Conservation (phyloP, 495 filamentous ascomycete genomes). For the Penicillium riverlandense region DNA sequence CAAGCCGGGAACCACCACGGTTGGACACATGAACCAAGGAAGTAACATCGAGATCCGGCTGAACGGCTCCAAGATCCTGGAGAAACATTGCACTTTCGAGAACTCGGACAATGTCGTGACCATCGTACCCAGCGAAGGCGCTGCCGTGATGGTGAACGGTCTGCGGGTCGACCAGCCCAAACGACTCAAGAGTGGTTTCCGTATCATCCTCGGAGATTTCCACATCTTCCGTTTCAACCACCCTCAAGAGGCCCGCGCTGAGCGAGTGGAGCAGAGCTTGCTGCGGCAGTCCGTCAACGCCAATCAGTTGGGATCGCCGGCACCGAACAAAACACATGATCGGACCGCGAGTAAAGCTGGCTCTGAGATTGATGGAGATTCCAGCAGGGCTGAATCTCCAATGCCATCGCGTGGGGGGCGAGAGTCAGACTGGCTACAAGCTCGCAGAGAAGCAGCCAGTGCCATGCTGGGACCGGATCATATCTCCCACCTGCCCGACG, state of each 20-base stretch:
- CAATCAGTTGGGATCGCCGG: conserved; percentile 68
- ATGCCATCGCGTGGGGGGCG: conserved; percentile 58
- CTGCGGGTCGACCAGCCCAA: conserved; percentile 76
- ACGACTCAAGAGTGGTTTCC: conserved; percentile 81
- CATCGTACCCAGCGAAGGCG: conserved; percentile 78
- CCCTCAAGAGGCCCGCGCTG: conserved; percentile 88
- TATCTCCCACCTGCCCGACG: conserved; percentile 80
- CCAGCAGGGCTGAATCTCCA: conserved; percentile 73
- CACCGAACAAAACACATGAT: conserved; percentile 65
- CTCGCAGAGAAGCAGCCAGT: conserved; percentile 82
- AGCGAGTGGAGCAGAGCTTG: conserved; percentile 82
- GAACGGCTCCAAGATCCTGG: conserved; percentile 87
- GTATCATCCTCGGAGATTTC: conserved; percentile 95
- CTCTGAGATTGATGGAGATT: conserved; percentile 60
- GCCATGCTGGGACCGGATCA: conserved; percentile 89
- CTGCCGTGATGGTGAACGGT: conserved; percentile 97
- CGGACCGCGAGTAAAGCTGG: conserved; percentile 67
- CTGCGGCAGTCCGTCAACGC: conserved; percentile 83
- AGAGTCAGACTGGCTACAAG: conserved; percentile 95
- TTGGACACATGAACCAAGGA: conserved; percentile 82
- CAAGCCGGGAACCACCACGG: conserved; percentile 86
- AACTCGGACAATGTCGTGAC: conserved; percentile 88
- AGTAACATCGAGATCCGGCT: conserved; percentile 81
- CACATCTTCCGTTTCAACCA: conserved; percentile 99
- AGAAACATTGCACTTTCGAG: conserved; percentile 90